A percentile compares a stretch with the other conserved stretches of the same genome.
Conservation (phyloP, 192 early-diverging fungal genomes). For the Coemansia sp. region DNA sequence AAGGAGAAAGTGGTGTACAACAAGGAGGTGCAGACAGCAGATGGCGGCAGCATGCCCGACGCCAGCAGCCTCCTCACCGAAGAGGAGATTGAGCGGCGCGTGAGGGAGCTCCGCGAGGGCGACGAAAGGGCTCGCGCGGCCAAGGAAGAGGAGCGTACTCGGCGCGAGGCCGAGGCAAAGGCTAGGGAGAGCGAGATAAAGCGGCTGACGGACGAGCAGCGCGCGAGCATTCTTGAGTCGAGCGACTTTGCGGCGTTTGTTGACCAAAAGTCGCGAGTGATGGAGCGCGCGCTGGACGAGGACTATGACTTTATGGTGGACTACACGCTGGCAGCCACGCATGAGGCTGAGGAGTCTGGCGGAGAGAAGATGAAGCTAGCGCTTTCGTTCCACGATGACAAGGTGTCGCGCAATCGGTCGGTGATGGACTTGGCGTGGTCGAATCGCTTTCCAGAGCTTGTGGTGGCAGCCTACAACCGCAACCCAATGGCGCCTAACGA, state of each 20-base stretch:
- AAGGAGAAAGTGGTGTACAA: constrained; percentile 84
- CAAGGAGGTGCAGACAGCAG: constrained; percentile 82
- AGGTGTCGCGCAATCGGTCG: constrained; percentile 80
- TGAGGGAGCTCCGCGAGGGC: constrained; percentile 45
- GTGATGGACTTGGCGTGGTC: constrained; percentile 97
- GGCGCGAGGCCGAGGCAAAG: constrained; percentile 69
- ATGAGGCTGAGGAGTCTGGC: constrained; percentile 60
- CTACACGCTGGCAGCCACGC: constrained; percentile 69
- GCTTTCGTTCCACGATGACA: constrained; percentile 77
- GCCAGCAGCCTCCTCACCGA: constrained; percentile 36
- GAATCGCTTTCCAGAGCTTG: constrained; percentile 82
- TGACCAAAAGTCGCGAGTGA: constrained; percentile 79
- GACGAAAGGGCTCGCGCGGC: constrained; percentile 41
- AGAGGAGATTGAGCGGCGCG: constrained; percentile 51
- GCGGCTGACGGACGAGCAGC: constrained; percentile 87
- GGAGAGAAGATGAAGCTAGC: constrained; percentile 73
- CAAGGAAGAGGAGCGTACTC: constrained; percentile 42
- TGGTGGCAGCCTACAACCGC: constrained; percentile 92
- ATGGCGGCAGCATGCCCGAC: constrained; percentile 37
- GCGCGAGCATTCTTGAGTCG: constrained; percentile 72
- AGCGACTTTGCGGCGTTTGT: constrained; percentile 84
- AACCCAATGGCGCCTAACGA: constrained; percentile 83
- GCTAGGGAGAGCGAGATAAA: constrained; percentile 56
- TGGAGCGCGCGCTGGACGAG: constrained; percentile 88
- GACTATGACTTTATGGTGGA: constrained; percentile 92